These are phyloP conservation scores for Echinochloa phyllopogon DNA, from an alignment of 176 grass and related monocot species.

Conservation along the genomic window DNA sequence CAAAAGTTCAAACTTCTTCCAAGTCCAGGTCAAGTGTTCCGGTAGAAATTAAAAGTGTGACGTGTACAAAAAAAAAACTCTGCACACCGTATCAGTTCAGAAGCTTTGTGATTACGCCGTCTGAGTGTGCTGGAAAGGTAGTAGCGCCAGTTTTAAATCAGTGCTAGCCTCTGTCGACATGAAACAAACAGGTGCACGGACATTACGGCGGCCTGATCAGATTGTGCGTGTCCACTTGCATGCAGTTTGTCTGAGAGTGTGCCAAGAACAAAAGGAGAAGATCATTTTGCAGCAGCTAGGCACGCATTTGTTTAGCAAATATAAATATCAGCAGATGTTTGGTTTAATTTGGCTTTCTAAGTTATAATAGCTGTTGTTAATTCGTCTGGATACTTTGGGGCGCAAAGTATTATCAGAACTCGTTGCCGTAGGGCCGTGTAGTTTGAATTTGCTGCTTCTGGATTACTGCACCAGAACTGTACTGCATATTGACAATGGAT, in stretches of 20 bases:
- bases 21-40: slow-evolving; percentile 41
- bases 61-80: background rate
- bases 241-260: background rate
- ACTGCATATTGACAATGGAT: slow-evolving; percentile 29
- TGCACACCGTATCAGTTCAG: slow-evolving; percentile 1
- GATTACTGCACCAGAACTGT: background rate
- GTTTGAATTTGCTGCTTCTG: slow-evolving; percentile 39
- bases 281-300: background rate
- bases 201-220: slow-evolving; percentile 7
- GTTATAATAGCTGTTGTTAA: background rate
- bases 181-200: slow-evolving; percentile 22
- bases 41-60: slow-evolving; percentile 20
- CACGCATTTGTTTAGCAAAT: background rate
- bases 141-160: background rate
- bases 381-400: background rate
- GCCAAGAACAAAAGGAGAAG: background rate
- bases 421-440: background rate
- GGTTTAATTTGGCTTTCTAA: background rate
- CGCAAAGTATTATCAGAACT: slow-evolving; percentile 14
- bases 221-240: background rate
- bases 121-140: background rate
- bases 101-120: background rate
- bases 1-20: slow-evolving; percentile 5
- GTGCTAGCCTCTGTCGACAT: slow-evolving; percentile 6
- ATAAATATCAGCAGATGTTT: background rate